These are phyloP conservation scores for Waitea zeae DNA, from an alignment of 1,284 basidiomycete species.

Conservation along the genomic window DNA sequence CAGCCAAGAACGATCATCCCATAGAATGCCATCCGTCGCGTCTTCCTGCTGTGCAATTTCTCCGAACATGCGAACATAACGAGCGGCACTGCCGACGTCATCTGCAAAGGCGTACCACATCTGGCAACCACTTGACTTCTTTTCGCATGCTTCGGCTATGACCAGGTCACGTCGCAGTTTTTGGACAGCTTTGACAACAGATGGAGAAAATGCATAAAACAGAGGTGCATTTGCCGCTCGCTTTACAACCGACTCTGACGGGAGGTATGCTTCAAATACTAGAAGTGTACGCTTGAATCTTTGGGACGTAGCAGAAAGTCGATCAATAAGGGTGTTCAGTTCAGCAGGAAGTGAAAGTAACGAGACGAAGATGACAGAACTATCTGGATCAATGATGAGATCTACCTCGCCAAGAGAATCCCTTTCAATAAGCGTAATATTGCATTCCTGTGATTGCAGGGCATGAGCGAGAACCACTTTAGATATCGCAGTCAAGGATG, in stretches of 20 bases:
- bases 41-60: conserved; percentile 30
- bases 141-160: conserved; percentile 37
- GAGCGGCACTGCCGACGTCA: conserved; percentile 35
- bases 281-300: conserved; percentile 34
- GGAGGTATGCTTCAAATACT: conserved; percentile 47
- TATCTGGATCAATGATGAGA: conserved; percentile 18
- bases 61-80: conserved; percentile 33
- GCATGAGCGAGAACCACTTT: conserved; percentile 36
- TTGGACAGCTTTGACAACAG: conserved; percentile 44
- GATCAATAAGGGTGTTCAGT: conserved; percentile 20
- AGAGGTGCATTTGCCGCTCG: conserved; percentile 4
- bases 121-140: conserved; percentile 20
- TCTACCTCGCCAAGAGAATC: conserved; percentile 28
- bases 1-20: conserved; percentile 44
- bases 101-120: conserved; percentile 43
- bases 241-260: conserved; percentile 18
- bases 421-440: conserved; percentile 43
- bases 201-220: conserved; percentile 30
- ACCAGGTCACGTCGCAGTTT: conserved; percentile 41
- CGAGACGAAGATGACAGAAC: conserved; percentile 34
- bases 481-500: conserved; percentile 48
- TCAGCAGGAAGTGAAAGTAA: conserved; percentile 38
- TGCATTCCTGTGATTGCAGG: conserved; percentile 26
- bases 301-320: conserved; percentile 35
- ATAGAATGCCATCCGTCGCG: conserved; percentile 26